Percentiles rank a stretch among this genome's conserved stretches.
Evolutionary conservation across 192 early-diverging fungal species (phyloP).

Genomic region (Pilaira anomala): DNA sequence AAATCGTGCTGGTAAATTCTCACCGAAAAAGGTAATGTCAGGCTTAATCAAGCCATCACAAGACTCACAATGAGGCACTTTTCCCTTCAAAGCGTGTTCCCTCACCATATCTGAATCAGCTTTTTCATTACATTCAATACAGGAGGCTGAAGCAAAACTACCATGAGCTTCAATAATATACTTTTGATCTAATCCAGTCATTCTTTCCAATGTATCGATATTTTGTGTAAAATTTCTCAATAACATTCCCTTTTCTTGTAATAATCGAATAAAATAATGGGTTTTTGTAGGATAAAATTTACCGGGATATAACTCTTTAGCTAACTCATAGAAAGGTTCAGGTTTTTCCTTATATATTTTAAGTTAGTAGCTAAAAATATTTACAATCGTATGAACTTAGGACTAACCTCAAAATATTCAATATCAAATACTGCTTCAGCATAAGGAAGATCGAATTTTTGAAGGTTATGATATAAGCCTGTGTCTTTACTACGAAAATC

Average conservation of each 20-base stretch:
- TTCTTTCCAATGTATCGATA: constrained; percentile 91
- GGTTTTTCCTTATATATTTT: constrained; percentile 54
- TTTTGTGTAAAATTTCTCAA: constrained; percentile 93
- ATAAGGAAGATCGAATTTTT: constrained; percentile 86
- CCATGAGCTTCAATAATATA: constrained; percentile 93
- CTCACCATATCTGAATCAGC: constrained; percentile 43
- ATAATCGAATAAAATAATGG: constrained; percentile 84
- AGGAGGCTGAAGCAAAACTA: constrained; percentile 80
- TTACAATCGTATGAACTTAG: not conserved
- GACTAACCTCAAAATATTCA: constrained; percentile 68
- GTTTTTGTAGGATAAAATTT: constrained; percentile 74
- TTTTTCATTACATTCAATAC: constrained; percentile 57
- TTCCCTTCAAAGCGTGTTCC: constrained; percentile 49
- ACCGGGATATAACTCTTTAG: constrained; percentile 89
- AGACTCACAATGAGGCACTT: constrained; percentile 65
- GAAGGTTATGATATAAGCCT: constrained; percentile 89
- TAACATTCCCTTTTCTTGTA: constrained; percentile 69
- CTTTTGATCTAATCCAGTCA: constrained; percentile 69
- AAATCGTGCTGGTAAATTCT: constrained; percentile 79
- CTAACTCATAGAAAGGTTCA: constrained; percentile 84
- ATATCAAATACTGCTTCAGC: constrained; percentile 96
- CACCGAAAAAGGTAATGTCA: constrained; percentile 96
- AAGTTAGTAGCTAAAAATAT: too few species aligned
- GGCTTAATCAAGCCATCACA: constrained; percentile 84
- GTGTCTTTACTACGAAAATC: constrained; percentile 92